Percentiles rank a stretch among this genome's conserved stretches.
These are phyloP conservation scores for Eleusine indica DNA, from an alignment of 176 grass and related monocot genomes.

Conservation along the genomic window DNA sequence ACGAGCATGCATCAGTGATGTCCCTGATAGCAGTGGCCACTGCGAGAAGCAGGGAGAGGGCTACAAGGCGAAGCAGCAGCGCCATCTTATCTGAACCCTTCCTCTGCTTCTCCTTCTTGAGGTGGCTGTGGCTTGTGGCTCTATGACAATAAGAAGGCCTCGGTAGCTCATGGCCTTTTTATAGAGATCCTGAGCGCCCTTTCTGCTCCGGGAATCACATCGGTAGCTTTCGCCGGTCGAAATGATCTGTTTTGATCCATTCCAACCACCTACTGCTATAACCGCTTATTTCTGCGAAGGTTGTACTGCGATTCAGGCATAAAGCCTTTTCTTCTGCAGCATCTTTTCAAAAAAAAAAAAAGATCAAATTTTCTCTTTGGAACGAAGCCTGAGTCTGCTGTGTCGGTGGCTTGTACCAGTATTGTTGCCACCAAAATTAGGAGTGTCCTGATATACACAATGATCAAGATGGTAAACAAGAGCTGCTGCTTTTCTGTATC, in stretches of 20 bases:
- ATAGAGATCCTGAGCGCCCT: conserved; percentile 34
- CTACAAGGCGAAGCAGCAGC: conserved; percentile 33
- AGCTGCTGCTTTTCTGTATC: conserved; percentile 28
- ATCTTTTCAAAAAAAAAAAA: not conserved
- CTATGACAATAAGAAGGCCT: conserved; percentile 7
- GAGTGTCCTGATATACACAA: not conserved
- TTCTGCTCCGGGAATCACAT: conserved; percentile 30
- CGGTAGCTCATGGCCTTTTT: conserved; percentile 28
- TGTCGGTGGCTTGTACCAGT: not conserved
- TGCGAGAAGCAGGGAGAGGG: conserved; percentile 54
- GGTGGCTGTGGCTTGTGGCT: conserved; percentile 6
- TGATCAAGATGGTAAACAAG: not conserved
- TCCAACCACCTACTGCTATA: conserved; percentile 39
- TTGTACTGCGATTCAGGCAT: not conserved
- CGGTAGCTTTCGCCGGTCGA: conserved; percentile 36
- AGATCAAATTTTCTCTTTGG: too few species aligned
- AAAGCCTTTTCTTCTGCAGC: not conserved
- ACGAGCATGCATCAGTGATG: conserved; percentile 54
- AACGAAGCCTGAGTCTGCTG: not conserved
- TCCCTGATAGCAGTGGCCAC: conserved; percentile 54
- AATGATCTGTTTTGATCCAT: conserved; percentile 23
- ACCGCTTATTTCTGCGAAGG: not conserved
- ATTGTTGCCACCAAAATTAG: not conserved
- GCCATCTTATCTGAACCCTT: conserved; percentile 54
- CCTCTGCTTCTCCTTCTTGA: not conserved